Conservation (phyloP, 2,329 filamentous ascomycete genomes). For the Aspergillus pseudotamarii region DNA sequence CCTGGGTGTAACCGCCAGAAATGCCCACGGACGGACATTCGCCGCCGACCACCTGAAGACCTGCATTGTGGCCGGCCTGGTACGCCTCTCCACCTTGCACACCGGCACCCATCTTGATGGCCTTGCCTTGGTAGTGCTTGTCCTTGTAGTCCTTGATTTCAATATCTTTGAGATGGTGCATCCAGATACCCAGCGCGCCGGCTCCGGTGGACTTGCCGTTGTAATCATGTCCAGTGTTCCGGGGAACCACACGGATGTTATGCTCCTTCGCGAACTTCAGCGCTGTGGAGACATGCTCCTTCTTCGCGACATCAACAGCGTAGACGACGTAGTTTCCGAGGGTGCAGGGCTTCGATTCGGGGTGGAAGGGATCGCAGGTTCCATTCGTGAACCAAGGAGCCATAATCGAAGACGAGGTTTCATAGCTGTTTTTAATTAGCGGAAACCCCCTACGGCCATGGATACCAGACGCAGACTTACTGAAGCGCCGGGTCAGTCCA, state of each 20-base stretch:
- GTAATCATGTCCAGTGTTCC: constrained; percentile 47
- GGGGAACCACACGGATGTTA: constrained; percentile 55
- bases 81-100: constrained; percentile 56
- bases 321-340: constrained; percentile 36
- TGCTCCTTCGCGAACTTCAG: constrained; percentile 48
- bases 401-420: constrained; percentile 51
- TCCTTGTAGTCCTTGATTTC: constrained; percentile 37
- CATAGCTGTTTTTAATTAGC: constrained; percentile 54
- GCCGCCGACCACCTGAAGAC: constrained; percentile 58
- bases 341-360: constrained; percentile 30
- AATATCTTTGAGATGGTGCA: constrained; percentile 35
- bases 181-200: constrained; percentile 47
- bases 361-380: constrained; percentile 48
- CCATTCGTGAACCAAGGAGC: constrained; percentile 41
- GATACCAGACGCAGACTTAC: constrained; percentile 30
- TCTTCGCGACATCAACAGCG: constrained; percentile 37
- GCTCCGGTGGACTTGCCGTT: constrained; percentile 64
- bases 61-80: constrained; percentile 46
- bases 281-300: constrained; percentile 26
- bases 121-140: constrained; percentile 52
- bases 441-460: too few species aligned
- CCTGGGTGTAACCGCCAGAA: constrained; percentile 63
- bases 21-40: constrained; percentile 59
- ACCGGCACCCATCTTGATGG: constrained; percentile 59
- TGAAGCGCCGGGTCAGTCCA: constrained; percentile 54